Evolutionary conservation across 805 yeast species (phyloP).

Genomic region (Kodamaea kaohsiungensis): DNA sequence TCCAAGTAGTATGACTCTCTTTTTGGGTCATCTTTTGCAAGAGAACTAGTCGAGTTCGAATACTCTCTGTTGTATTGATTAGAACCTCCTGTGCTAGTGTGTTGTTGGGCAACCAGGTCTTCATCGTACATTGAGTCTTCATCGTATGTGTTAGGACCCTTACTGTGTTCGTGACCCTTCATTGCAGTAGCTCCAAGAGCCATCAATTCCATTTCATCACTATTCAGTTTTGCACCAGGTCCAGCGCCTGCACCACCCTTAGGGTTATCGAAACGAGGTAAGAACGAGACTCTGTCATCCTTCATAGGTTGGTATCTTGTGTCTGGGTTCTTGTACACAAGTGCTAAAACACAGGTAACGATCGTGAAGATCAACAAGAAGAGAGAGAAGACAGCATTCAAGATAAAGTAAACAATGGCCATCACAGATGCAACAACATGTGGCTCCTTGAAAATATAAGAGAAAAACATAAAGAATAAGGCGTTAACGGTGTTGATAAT

Average conservation of each 20-base stretch:
- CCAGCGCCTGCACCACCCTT: conserved; percentile 16
- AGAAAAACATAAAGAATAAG: conserved; percentile 84
- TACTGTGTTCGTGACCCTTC: conserved; percentile 55
- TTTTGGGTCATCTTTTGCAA: conserved; percentile 15
- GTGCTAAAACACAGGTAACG: conserved; percentile 81
- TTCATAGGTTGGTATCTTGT: conserved; percentile 93
- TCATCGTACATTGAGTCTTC: conserved; percentile 38
- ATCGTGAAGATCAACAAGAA: conserved; percentile 82
- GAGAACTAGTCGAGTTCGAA: conserved; percentile 3
- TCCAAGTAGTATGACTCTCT: conserved; percentile 31
- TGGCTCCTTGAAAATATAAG: conserved; percentile 80
- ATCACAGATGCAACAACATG: conserved; percentile 87
- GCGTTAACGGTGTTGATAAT: conserved; percentile 80
- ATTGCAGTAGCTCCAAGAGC: conserved; percentile 72
- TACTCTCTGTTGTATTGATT: background rate
- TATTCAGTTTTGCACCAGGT: conserved; percentile 15
- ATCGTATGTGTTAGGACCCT: conserved; percentile 21
- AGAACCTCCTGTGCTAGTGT: conserved; percentile 2
- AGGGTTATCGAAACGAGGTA: conserved; percentile 57
- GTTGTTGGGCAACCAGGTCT: conserved; percentile 16
- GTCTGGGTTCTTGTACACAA: conserved; percentile 90
- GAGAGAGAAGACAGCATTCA: conserved; percentile 88
- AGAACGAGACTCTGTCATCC: conserved; percentile 95
- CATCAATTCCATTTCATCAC: conserved; percentile 61
- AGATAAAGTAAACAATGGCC: conserved; percentile 84